Evolutionary conservation across 1,139 yeast species (phyloP).

Genomic region (Debaryomycetaceae sp.): DNA sequence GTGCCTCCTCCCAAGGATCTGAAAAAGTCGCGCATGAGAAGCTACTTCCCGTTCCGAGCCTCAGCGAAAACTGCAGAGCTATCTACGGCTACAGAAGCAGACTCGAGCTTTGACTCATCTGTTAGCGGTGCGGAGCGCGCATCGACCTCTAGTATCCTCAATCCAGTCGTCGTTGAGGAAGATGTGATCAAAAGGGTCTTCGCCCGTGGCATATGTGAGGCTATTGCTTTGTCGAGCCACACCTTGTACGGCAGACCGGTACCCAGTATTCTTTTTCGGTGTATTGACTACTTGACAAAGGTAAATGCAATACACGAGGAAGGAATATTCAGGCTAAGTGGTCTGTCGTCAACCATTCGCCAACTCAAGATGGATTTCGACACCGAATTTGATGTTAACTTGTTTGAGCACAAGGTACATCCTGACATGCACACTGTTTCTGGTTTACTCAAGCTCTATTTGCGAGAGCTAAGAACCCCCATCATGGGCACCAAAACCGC

Average conservation of each 20-base stretch:
- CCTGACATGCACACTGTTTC: slow-evolving; percentile 71
- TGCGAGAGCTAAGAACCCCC: slow-evolving; percentile 59
- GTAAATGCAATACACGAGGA: slow-evolving; percentile 75
- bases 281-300: slow-evolving; percentile 56
- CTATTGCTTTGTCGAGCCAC: slow-evolving; percentile 40
- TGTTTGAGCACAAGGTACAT: slow-evolving; percentile 30
- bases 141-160: slow-evolving; percentile 6
- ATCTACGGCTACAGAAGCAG: slow-evolving; percentile 1
- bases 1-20: slow-evolving; percentile 4
- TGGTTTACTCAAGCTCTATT: slow-evolving; percentile 63
- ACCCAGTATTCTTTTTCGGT: slow-evolving; percentile 72
- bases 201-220: slow-evolving; percentile 53
- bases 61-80: slow-evolving; percentile 4
- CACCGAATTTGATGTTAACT: slow-evolving; percentile 55
- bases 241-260: slow-evolving; percentile 35
- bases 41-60: slow-evolving; percentile 49
- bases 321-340: slow-evolving; percentile 86
- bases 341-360: slow-evolving; percentile 73
- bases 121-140: not conserved
- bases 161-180: slow-evolving; percentile 29
- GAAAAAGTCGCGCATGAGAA: slow-evolving; percentile 42
- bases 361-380: slow-evolving; percentile 63
- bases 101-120: slow-evolving; percentile 11
- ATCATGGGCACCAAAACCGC: slow-evolving; percentile 46
- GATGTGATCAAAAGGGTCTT: slow-evolving; percentile 37